Evolutionary conservation across 2,329 filamentous ascomycete species (phyloP), one percentile per base, ranked within the genome.

Genomic region (Fusarium zealandicum): DNA sequence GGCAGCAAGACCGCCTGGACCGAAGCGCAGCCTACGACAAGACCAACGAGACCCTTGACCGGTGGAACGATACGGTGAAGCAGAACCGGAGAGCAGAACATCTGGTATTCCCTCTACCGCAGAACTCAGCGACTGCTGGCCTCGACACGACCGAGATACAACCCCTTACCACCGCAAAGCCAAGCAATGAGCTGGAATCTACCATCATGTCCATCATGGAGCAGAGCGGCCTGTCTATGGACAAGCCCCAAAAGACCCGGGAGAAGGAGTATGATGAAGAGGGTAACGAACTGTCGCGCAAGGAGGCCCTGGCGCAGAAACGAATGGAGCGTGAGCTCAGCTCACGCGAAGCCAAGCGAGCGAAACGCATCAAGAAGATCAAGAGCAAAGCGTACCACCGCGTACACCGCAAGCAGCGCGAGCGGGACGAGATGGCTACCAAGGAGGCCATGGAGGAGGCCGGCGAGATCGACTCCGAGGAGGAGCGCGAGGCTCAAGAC

Each of bases 331-430:
- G 95, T 63, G 93, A 98, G 67, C 77, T 96, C 7, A 82, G 93
- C 61, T 96, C 96, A 66, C 84, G 93, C 10, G 93, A 98, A 75
- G 89, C 96, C 69, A 88, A 92, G 36, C 89, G 92, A 51, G 85
- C 92, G 7, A 96, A 93, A 76, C 88, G 95, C 18, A 92, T 99
- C 76, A 96, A 97, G 78, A 98, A 98, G 80, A 99, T 99, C 78
- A 99, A 99, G 81, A 96, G 90, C 72, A 99, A 97, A 74, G 85
- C 92, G 1, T 99, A 96, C 72, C 90, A 93, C 49, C 88, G 93
- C 37, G 89, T 98, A 12, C 93, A 98, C 74, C 87, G 93, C 31
- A 96, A 89, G 70, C 90, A 87, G 73, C 67, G 79, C 64, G 74
- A 82, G 62, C 78, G 82, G 49, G 72, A 85, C 56, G 73, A 86